Conservation (phyloP, 2,329 filamentous ascomycete genomes). For the Aspergillus transmontanensis region DNA sequence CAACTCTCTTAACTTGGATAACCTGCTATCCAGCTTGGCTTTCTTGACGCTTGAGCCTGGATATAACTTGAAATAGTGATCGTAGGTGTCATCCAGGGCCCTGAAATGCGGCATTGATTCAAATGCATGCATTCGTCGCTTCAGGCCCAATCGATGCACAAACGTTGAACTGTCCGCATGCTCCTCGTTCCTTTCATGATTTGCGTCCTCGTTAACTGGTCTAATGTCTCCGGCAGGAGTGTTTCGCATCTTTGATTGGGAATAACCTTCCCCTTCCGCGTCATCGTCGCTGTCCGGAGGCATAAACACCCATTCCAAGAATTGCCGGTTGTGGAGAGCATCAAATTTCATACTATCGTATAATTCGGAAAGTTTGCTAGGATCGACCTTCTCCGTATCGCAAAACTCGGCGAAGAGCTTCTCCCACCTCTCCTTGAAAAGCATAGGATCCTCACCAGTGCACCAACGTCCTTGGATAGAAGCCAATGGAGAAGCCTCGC, state of each 20-base stretch:
- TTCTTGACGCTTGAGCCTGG: constrained; percentile 73
- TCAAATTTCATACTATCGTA: constrained; percentile 99
- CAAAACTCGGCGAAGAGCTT: constrained; percentile 97
- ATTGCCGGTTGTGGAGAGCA: constrained; percentile 92
- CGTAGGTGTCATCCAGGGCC: constrained; percentile 58
- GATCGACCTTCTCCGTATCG: constrained; percentile 96
- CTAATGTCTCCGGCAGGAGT: constrained; percentile 26
- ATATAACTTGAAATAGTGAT: constrained; percentile 87
- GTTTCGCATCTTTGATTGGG: constrained; percentile 22
- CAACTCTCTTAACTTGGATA: constrained; percentile 86
- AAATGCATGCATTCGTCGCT: constrained; percentile 54
- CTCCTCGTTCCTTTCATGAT: constrained; percentile 32
- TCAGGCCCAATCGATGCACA: constrained; percentile 50
- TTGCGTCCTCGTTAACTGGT: constrained; percentile 21
- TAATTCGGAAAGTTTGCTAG: constrained; percentile 96
- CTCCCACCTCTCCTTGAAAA: constrained; percentile 97
- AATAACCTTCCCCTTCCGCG: constrained; percentile 57
- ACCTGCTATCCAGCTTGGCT: constrained; percentile 78
- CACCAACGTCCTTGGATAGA: constrained; percentile 92
- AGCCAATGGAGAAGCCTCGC: constrained; percentile 58
- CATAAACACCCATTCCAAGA: constrained; percentile 96
- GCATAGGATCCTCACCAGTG: constrained; percentile 88
- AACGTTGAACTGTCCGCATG: constrained; percentile 36
- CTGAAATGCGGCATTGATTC: constrained; percentile 46
- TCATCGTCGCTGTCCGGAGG: constrained; percentile 77